Base-by-base conservation (phyloP, 2,329 filamentous ascomycete species). In the Helotiales sp. region DNA sequence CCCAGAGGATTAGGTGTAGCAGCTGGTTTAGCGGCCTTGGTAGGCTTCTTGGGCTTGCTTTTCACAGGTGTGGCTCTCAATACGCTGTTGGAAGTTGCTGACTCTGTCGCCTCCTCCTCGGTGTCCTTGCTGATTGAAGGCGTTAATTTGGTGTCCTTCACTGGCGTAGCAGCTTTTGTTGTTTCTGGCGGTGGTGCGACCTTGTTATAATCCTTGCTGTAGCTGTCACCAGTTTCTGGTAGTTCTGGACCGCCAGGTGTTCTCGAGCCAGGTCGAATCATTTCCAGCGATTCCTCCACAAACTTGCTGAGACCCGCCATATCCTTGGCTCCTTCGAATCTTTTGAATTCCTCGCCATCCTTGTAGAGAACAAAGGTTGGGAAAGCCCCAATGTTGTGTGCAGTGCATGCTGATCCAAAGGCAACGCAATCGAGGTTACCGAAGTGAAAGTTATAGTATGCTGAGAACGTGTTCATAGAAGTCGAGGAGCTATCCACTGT, bases 401-500 rank as follows among this genome's bases (percentile, higher is more conserved):
- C 80, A 50, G 75, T 73, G 75, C 95, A 99, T 13, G 91, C 78
- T 70, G 96, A 91, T 58, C 84, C 89, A 71, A 87, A 90, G 29
- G 90, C 90, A 52, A 92, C 77, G 74, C 95, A 99, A 75, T 99
- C 91, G 63, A 99, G 76, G 57, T 83, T 85, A 29, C 83, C 93
- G 70, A 99, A 97, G 67, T 90, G 86, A 74, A 96, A 93, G 74
- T 93, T 86, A 75, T 98, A 98, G 73, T 86, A 95, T 54, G 87
- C 81, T 30, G 87, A 86, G 70, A 97, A 97, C 27, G 76, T 74
- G 38, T 81, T 75, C 15, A 76, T 69, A 62, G 76, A 82, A 65
- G 73, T 77, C 67, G 76, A 78, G 67, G 72, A 75, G 22, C 74
- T 49, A 74, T 60, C 79, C 74, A 50, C 53, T 5, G 64, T 36